Conservation (phyloP, 2,329 filamentous ascomycete genomes). For the Calonectria henricotiae region DNA sequence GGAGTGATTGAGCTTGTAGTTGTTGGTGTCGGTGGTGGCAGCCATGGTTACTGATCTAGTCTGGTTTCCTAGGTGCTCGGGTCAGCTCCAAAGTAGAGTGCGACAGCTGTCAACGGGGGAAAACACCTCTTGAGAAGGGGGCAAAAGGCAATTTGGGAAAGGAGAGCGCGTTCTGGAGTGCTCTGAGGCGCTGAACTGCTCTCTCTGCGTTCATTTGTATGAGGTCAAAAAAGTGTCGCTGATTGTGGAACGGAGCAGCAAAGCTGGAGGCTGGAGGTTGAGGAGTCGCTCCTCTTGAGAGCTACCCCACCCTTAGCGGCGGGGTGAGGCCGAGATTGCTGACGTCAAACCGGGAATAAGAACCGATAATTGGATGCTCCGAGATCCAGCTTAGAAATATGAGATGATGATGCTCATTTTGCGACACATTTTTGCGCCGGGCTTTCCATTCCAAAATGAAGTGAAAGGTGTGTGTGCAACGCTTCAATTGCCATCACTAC, state of each 20-base stretch:
- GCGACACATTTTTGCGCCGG: not conserved
- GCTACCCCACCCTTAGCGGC: slow-evolving; percentile 34
- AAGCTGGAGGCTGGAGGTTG: slow-evolving; percentile 6
- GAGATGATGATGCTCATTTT: not conserved
- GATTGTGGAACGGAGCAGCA: slow-evolving; percentile 28
- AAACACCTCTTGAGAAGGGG: slow-evolving; percentile 13
- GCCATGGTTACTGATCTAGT: slow-evolving; percentile 71
- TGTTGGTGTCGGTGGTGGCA: slow-evolving; percentile 79
- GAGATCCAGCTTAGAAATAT: not conserved
- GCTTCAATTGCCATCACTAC: too few species aligned
- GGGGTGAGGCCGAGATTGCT: slow-evolving; percentile 24
- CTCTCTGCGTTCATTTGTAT: slow-evolving; percentile 50
- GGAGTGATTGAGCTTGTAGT: slow-evolving; percentile 90
- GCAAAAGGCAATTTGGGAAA: slow-evolving; percentile 31
- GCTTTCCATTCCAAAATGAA: not conserved
- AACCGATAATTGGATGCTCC: not conserved
- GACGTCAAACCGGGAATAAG: slow-evolving; percentile 31
- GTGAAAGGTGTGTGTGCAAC: too few species aligned
- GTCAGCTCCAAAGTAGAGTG: not conserved
- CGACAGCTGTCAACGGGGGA: too few species aligned
- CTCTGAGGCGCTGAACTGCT: slow-evolving; percentile 50
- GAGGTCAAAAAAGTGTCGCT: slow-evolving; percentile 31
- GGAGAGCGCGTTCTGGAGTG: slow-evolving; percentile 44
- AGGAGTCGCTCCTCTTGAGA: slow-evolving; percentile 34
- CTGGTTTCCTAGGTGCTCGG: slow-evolving; percentile 37